Conservation (phyloP, 768 basidiomycete genomes). For the Mrakia frigida region DNA sequence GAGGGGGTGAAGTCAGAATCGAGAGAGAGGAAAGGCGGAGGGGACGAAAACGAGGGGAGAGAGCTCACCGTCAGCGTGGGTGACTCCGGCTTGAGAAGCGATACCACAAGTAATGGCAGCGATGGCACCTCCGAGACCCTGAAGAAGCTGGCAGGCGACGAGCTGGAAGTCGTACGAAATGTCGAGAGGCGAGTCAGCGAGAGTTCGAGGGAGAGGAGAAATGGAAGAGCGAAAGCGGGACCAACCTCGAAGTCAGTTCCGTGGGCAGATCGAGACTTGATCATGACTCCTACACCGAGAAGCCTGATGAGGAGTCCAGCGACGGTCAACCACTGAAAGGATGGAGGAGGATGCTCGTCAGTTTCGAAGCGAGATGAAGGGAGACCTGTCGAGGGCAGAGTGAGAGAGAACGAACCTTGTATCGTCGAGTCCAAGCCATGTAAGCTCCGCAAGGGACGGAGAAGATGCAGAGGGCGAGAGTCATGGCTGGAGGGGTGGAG, state of each 20-base stretch:
- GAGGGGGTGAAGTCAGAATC: too few species aligned
- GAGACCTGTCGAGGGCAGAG: too few species aligned
- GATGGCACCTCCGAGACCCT: slow-evolving; percentile 66
- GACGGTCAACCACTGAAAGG: slow-evolving; percentile 55
- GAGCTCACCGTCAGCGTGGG: slow-evolving; percentile 60
- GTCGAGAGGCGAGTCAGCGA: too few species aligned
- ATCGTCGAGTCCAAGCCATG: slow-evolving; percentile 47
- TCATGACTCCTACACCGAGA: slow-evolving; percentile 50
- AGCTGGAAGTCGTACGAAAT: too few species aligned
- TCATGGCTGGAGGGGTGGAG: neutral
- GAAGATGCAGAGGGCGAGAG: slow-evolving; percentile 6
- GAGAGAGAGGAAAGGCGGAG: too few species aligned
- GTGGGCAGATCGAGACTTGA: slow-evolving; percentile 61
- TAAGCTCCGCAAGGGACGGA: slow-evolving; percentile 47
- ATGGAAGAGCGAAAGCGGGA: too few species aligned
- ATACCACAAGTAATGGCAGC: slow-evolving; percentile 47
- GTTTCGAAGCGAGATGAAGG: too few species aligned
- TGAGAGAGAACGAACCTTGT: too few species aligned
- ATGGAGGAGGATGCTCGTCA: too few species aligned
- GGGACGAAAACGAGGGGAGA: too few species aligned
- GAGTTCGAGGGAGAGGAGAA: too few species aligned
- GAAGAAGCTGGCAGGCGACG: slow-evolving; percentile 63
- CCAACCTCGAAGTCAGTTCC: slow-evolving; percentile 40
- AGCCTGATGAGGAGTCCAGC: slow-evolving; percentile 58
- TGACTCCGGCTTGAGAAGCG: slow-evolving; percentile 61